Base-by-base conservation (phyloP, 768 basidiomycete species). In the Hericium erinaceus region DNA sequence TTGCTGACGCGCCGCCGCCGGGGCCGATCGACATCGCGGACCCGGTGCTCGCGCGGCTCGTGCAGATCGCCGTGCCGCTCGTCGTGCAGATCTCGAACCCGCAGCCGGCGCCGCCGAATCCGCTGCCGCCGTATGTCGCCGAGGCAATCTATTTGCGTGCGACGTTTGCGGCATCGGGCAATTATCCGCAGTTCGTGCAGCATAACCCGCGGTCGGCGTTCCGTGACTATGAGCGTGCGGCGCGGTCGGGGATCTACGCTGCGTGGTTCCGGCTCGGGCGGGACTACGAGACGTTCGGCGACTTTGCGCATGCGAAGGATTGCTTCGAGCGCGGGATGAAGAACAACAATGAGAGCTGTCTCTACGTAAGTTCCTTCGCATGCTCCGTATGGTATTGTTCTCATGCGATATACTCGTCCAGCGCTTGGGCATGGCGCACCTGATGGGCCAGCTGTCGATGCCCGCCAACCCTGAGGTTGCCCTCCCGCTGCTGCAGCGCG, bases 181-280 rank as follows among this genome's bases (percentile, higher is more conserved):
- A 80, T 4, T 87, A 83, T 68, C 88, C 90, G 0, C 77, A 82
- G 11, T 75, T 80, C 59, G 64, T 89, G 20, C 75, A 74, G 0
- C 81, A 80, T 57, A 89, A 89, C 65, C 86, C 87, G 2, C 78
- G 90, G 4, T 66, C 77, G 7, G 93, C 95, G 1, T 98, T 98
- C 73, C 78, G 91, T 22, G 92, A 94, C 66, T 97, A 89, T 65
- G 95, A 98, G 67, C 73, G 76, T 1, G 84, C 91, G 2, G 95
- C 93, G 0, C 76, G 89, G 24, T 81, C 78, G 0, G 94, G 95
- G 0, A 87, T 83, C 61, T 73, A 77, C 3, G 73, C 80, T n/a
- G 91, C 91, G 0, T 98, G 95, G 95, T 97, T 94, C 73, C 79
- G 86, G 24, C 78, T 98, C 0, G 95, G 92, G 0, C 74, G 92